Evolutionary conservation across 2,329 filamentous ascomycete species (phyloP).

Genomic region (Colletotrichum orbiculare): DNA sequence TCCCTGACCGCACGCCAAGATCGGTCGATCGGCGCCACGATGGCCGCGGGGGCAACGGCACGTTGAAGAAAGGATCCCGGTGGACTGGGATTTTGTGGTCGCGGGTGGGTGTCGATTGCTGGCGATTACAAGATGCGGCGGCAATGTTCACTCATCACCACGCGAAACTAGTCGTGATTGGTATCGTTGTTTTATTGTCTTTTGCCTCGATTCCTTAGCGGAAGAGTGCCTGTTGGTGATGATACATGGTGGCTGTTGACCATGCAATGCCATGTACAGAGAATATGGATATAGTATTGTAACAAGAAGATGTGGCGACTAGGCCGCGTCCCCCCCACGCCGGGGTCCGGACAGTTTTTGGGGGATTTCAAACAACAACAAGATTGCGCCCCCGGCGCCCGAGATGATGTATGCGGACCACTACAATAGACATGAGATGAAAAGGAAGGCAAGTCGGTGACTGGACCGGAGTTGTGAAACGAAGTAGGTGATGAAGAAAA

Average conservation of each 20-base stretch:
- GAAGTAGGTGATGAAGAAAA: slow-evolving; percentile 16
- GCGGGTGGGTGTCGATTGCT: too few relatives aligned
- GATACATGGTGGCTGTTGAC: slow-evolving; percentile 16
- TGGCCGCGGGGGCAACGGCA: too few relatives aligned
- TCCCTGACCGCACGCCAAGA: too few relatives aligned
- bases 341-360: background rate
- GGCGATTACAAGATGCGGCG: too few relatives aligned
- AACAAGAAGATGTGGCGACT: slow-evolving; percentile 6
- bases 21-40: too few relatives aligned
- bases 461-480: background rate
- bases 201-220: background rate
- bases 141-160: too few relatives aligned
- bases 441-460: slow-evolving; percentile 21
- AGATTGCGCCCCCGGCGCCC: slow-evolving; percentile 14
- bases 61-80: too few relatives aligned
- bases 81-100: too few relatives aligned
- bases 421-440: slow-evolving; percentile 4
- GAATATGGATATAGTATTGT: slow-evolving; percentile 18
- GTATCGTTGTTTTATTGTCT: background rate
- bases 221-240: slow-evolving; percentile 4
- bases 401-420: slow-evolving; percentile 9
- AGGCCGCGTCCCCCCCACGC: slow-evolving; percentile 2
- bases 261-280: slow-evolving; percentile 12
- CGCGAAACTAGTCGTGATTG: too few relatives aligned
- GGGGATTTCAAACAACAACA: background rate